These are phyloP conservation scores for Ogataea haglerorum DNA, from an alignment of 805 yeast genomes.

Conservation along the genomic window DNA sequence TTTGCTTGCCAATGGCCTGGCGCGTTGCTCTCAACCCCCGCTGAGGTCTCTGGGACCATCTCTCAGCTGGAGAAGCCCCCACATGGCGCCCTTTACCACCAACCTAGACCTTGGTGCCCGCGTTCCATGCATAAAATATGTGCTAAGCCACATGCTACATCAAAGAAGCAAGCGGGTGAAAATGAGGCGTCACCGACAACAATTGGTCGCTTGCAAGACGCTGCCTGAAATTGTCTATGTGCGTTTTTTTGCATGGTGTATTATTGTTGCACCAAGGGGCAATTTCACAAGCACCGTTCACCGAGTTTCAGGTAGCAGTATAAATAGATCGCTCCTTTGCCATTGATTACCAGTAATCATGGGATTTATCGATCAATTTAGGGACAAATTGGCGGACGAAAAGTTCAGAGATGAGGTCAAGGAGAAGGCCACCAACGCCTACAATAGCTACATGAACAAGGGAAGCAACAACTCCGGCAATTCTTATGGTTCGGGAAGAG, in stretches of 20 bases:
- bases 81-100: too few relatives aligned
- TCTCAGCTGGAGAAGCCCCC: too few relatives aligned
- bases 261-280: slow-evolving; percentile 4
- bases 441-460: slow-evolving; percentile 27
- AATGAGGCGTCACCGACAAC: background rate
- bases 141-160: slow-evolving; percentile 4
- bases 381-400: slow-evolving; percentile 32
- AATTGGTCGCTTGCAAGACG: slow-evolving; percentile 1
- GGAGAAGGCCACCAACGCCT: slow-evolving; percentile 28
- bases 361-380: slow-evolving; percentile 43
- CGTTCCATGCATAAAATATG: slow-evolving; percentile 6
- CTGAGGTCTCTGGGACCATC: too few relatives aligned
- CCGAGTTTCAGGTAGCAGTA: slow-evolving; percentile 6
- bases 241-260: background rate
- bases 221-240: background rate
- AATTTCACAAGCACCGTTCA: background rate
- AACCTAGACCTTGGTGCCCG: background rate
- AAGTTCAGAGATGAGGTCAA: slow-evolving; percentile 21
- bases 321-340: slow-evolving; percentile 1
- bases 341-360: slow-evolving; percentile 12
- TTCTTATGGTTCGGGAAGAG: slow-evolving; percentile 15
- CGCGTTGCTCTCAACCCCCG: too few relatives aligned
- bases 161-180: background rate
- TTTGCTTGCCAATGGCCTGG: too few relatives aligned
- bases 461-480: slow-evolving; percentile 18